Evolutionary conservation across 108 stramenopile species (phyloP).

Genomic region (Parmales sp.): DNA sequence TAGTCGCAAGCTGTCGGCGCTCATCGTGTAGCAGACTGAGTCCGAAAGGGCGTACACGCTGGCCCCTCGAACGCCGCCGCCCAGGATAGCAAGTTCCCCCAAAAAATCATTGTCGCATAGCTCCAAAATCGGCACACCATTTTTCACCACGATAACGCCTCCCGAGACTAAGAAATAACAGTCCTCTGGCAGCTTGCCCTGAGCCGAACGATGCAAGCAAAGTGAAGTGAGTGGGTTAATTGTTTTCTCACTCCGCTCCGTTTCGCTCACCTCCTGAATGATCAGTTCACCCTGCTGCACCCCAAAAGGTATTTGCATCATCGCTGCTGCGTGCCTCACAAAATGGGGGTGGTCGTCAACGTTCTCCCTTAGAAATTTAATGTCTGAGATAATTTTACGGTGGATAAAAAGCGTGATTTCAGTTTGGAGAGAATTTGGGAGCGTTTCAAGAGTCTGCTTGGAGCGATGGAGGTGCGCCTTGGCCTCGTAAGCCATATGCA

Average conservation of each 20-base stretch:
- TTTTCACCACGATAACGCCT: not conserved
- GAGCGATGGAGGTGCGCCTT: not conserved
- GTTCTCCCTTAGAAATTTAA: not conserved
- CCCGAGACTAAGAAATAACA: not conserved
- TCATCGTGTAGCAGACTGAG: not conserved
- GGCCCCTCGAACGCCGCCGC: not conserved
- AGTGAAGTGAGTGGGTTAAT: too few relatives aligned
- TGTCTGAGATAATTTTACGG: slow-evolving; percentile 1
- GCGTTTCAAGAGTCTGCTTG: not conserved
- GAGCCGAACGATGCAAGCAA: too few relatives aligned
- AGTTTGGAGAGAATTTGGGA: not conserved
- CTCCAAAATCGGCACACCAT: slow-evolving; percentile 5
- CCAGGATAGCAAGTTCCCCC: not conserved
- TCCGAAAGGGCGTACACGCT: not conserved
- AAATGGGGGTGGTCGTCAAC: not conserved
- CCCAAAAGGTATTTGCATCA: slow-evolving; percentile 5
- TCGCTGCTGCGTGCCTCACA: not conserved
- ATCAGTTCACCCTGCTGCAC: slow-evolving; percentile 8
- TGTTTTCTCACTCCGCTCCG: too few relatives aligned
- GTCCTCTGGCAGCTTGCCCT: too few relatives aligned
- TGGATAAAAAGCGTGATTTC: not conserved
- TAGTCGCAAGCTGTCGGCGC: not conserved
- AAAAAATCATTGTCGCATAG: not conserved
- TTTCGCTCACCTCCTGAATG: not conserved
- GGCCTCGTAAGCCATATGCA: not conserved